Evolutionary conservation across 306 rosid species (phyloP).

Genomic region (Canavalia gladiata): DNA sequence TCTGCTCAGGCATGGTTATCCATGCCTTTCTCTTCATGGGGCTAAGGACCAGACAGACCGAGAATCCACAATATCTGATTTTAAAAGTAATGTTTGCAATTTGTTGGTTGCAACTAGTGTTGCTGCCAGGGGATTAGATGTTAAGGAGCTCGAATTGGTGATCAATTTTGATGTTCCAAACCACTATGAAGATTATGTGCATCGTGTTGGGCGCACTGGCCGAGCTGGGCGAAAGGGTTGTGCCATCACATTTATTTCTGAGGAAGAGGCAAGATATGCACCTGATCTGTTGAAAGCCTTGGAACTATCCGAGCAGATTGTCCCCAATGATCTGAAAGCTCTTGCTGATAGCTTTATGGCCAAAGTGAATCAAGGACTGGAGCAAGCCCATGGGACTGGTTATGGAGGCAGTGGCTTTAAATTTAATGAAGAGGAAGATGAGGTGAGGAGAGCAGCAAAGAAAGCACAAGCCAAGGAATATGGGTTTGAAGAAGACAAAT

Average conservation of each 20-base stretch:
- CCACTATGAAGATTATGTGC: constrained; percentile 97
- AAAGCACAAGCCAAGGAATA: constrained; percentile 97
- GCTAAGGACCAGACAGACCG: constrained; percentile 95
- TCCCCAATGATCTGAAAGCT: constrained; percentile 87
- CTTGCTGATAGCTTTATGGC: constrained; percentile 81
- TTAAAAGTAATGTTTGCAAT: constrained; percentile 89
- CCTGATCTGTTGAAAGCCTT: constrained; percentile 91
- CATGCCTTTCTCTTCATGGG: constrained; percentile 93
- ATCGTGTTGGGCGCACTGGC: constrained; percentile 96
- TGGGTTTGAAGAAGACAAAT: constrained; percentile 96
- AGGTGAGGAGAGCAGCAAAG: constrained; percentile 95
- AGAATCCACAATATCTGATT: constrained; percentile 91
- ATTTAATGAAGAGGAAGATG: constrained; percentile 97
- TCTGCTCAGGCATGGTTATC: constrained; percentile 87
- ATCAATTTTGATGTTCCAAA: constrained; percentile 90
- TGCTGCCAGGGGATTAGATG: constrained; percentile 96
- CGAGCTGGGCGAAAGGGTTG: constrained; percentile 97
- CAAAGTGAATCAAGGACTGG: constrained; percentile 86
- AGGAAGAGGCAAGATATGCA: constrained; percentile 89
- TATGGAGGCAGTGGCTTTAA: constrained; percentile 98
- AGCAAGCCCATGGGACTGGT: constrained; percentile 96
- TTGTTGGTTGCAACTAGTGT: constrained; percentile 86
- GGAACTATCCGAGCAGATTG: constrained; percentile 93
- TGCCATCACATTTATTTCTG: constrained; percentile 89
- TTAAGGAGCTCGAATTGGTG: constrained; percentile 95